These are phyloP conservation scores for Coemansia sp. DNA, from an alignment of 192 early-diverging fungal genomes.

Conservation along the genomic window DNA sequence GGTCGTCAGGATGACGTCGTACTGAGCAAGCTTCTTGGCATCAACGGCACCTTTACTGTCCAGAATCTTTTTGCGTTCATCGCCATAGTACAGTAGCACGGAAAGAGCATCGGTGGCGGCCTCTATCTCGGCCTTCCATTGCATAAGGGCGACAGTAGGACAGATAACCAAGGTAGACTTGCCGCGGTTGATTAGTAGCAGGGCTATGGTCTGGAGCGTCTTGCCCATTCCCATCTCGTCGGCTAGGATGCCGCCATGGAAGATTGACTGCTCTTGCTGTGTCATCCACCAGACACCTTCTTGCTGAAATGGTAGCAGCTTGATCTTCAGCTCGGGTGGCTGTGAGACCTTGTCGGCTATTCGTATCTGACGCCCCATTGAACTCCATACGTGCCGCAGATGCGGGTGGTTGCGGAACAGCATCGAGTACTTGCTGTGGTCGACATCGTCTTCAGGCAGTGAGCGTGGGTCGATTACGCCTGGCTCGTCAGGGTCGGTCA, in stretches of 20 bases:
- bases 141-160: conserved; percentile 84
- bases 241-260: conserved; percentile 73
- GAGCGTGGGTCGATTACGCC: conserved; percentile 6
- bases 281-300: conserved; percentile 84
- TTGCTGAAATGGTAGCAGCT: conserved; percentile 84
- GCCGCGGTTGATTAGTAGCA: conserved; percentile 62
- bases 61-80: conserved; percentile 54
- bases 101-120: conserved; percentile 60
- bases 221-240: conserved; percentile 96
- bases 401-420: conserved; percentile 41
- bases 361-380: conserved; percentile 3
- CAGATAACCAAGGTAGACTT: conserved; percentile 80
- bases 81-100: conserved; percentile 72
- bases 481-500: conserved; percentile 8
- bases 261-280: conserved; percentile 67
- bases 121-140: conserved; percentile 82
- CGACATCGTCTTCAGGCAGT: conserved; percentile 25
- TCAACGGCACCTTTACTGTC: conserved; percentile 30
- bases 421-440: conserved; percentile 27
- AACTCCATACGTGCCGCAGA: conserved; percentile 34
- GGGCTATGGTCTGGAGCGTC: conserved; percentile 87
- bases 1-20: conserved; percentile 77
- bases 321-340: conserved; percentile 63
- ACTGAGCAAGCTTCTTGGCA: conserved; percentile 46
- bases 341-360: conserved; percentile 52